Evolutionary conservation across 2,329 filamentous ascomycete species (phyloP).

Genomic region (Aspergillus nomiae): DNA sequence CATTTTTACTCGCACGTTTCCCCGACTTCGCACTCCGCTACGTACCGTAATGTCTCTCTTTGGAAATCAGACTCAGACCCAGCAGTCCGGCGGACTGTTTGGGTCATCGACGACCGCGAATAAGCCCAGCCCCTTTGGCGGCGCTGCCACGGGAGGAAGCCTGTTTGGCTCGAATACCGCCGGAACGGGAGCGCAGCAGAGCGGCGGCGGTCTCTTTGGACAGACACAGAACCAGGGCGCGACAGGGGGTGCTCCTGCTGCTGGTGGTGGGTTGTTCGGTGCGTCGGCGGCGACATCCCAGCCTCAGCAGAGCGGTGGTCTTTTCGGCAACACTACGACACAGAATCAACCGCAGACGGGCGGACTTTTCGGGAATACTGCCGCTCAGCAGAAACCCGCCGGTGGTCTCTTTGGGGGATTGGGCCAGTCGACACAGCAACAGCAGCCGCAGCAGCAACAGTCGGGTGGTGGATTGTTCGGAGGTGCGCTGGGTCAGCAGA

Average conservation of each 20-base stretch:
- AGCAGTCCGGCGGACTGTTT: slow-evolving; percentile 30
- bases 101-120: slow-evolving; percentile 28
- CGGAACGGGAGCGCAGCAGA: slow-evolving; percentile 18
- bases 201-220: slow-evolving; percentile 20
- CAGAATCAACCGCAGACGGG: slow-evolving; percentile 29
- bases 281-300: slow-evolving; percentile 25
- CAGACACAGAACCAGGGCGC: slow-evolving; percentile 23
- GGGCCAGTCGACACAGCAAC: slow-evolving; percentile 13
- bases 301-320: slow-evolving; percentile 32
- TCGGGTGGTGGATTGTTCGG: slow-evolving; percentile 26
- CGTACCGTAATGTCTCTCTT: slow-evolving; percentile 42
- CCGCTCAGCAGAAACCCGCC: slow-evolving; percentile 29
- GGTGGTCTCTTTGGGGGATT: slow-evolving; percentile 31
- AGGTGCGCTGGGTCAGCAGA: slow-evolving; percentile 20
- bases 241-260: slow-evolving; percentile 12
- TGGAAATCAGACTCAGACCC: slow-evolving; percentile 29
- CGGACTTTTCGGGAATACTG: slow-evolving; percentile 39
- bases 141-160: slow-evolving; percentile 29
- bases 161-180: slow-evolving; percentile 32
- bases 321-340: slow-evolving; percentile 32
- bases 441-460: slow-evolving; percentile 28
- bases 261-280: slow-evolving; percentile 30
- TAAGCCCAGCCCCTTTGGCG: slow-evolving; percentile 44
- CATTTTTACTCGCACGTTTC: not conserved
- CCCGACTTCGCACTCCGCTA: not conserved